Conservation (phyloP, 768 basidiomycete genomes). For the Lentinula edodes region DNA sequence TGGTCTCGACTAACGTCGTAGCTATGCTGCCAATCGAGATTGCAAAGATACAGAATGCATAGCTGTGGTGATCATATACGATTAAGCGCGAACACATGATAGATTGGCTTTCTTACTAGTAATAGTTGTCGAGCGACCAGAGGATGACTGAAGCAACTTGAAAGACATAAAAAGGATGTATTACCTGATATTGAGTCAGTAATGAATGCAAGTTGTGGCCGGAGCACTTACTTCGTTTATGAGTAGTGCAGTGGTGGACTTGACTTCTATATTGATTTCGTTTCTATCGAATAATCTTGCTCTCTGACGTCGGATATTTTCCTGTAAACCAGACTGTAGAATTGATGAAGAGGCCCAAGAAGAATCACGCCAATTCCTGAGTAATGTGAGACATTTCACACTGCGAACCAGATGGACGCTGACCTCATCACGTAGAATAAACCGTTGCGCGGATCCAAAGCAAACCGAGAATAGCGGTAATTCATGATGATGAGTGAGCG, state of each 20-base stretch:
- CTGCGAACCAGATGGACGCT: neutral
- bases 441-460: slow-evolving; percentile 78
- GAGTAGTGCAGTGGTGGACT: slow-evolving; percentile 70
- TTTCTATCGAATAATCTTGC: slow-evolving; percentile 76
- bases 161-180: slow-evolving; percentile 98
- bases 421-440: slow-evolving; percentile 80
- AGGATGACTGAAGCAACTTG: slow-evolving; percentile 92
- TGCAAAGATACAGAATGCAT: slow-evolving; percentile 83
- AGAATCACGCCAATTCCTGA: slow-evolving; percentile 88
- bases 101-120: slow-evolving; percentile 61
- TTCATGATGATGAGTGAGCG: slow-evolving; percentile 66
- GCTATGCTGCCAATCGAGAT: slow-evolving; percentile 82
- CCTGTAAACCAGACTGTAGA: slow-evolving; percentile 61
- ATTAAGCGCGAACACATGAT: neutral
- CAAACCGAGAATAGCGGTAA: slow-evolving; percentile 90
- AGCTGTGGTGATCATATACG: neutral
- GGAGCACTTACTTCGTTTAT: slow-evolving; percentile 72
- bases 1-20: slow-evolving; percentile 89
- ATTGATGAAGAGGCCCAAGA: slow-evolving; percentile 57
- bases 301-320: slow-evolving; percentile 56
- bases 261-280: slow-evolving; percentile 85
- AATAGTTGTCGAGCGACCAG: slow-evolving; percentile 95
- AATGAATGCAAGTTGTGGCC: neutral
- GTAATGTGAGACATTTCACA: slow-evolving; percentile 5
- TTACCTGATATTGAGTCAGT: slow-evolving; percentile 43